Percentiles rank a stretch among this genome's conserved stretches.
Conservation (phyloP, 371 early-diverging fungal species). For the Blyttiomyces sp. region DNA sequence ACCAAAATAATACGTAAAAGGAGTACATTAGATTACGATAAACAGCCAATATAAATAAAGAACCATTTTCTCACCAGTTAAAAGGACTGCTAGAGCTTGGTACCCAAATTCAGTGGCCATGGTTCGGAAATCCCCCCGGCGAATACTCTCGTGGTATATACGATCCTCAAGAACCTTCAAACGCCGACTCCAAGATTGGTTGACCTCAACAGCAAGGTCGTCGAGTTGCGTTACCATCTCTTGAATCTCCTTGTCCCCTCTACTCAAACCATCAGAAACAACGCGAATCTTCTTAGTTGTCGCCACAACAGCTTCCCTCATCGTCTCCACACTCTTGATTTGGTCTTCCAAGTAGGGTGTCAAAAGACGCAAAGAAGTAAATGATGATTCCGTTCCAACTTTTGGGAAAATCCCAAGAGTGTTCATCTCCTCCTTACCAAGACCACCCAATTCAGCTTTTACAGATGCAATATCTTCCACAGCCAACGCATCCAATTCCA, state of each 20-base stretch:
- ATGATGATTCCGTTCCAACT: too few relatives aligned
- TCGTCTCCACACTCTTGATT: background rate
- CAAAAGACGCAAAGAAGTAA: too few relatives aligned
- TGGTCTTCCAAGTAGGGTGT: background rate
- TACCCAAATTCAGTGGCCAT: constrained; percentile 9
- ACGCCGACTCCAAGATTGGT: constrained; percentile 6
- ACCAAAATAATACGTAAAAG: too few relatives aligned
- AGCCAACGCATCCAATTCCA: too few relatives aligned
- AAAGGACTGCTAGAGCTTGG: background rate
- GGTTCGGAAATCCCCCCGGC: background rate
- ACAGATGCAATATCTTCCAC: too few relatives aligned
- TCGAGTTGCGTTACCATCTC: constrained; percentile 8
- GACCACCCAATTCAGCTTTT: too few relatives aligned
- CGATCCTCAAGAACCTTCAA: constrained; percentile 8
- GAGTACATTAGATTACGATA: background rate
- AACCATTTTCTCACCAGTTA: constrained; percentile 6
- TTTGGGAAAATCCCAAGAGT: too few relatives aligned
- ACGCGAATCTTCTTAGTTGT: background rate
- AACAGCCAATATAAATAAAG: background rate
- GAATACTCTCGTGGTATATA: background rate
- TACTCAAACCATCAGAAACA: background rate
- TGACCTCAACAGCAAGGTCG: constrained; percentile 9
- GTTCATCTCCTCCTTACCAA: too few relatives aligned
- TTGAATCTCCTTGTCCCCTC: background rate
- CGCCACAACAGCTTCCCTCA: background rate